phyloP scores from a whole-genome alignment of 1,284 basidiomycete genomes.

The Acaromyces ingoldii region DNA sequence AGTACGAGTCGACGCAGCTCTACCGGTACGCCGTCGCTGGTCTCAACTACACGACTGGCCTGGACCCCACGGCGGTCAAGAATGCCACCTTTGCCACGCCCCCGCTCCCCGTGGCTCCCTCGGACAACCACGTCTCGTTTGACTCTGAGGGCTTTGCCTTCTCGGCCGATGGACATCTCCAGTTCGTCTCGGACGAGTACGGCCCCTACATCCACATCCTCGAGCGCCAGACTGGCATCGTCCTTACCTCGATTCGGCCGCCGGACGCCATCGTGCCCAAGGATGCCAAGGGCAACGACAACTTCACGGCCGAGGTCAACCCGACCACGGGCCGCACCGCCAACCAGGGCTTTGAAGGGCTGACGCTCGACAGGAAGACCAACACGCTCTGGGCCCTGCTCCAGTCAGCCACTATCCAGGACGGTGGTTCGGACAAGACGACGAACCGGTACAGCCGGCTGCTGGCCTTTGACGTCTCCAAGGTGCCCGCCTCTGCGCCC shows the following conservation, averaged over 20 bases:
- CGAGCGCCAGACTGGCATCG: slow-evolving; percentile 54
- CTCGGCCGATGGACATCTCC: slow-evolving; percentile 57
- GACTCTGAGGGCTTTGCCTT: slow-evolving; percentile 64
- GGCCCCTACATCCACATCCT: slow-evolving; percentile 65
- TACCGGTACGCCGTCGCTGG: slow-evolving; percentile 55
- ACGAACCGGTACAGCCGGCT: slow-evolving; percentile 58
- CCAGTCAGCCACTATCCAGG: slow-evolving; percentile 64
- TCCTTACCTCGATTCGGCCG: slow-evolving; percentile 62
- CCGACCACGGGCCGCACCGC: slow-evolving; percentile 54
- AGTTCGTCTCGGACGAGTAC: slow-evolving; percentile 65
- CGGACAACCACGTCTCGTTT: slow-evolving; percentile 57
- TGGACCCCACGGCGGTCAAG: slow-evolving; percentile 60
- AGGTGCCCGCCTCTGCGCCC: slow-evolving; percentile 18
- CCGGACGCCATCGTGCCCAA: slow-evolving; percentile 59
- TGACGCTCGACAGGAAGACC: slow-evolving; percentile 59
- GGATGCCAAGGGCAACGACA: slow-evolving; percentile 56
- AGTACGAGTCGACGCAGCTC: slow-evolving; percentile 59
- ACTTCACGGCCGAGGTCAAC: slow-evolving; percentile 59
- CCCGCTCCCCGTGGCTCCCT: slow-evolving; percentile 33
- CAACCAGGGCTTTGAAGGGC: slow-evolving; percentile 63
- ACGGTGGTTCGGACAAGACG: slow-evolving; percentile 44
- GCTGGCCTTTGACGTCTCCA: slow-evolving; percentile 58
- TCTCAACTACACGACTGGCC: slow-evolving; percentile 59
- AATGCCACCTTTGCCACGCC: slow-evolving; percentile 44
- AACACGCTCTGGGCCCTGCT: slow-evolving; percentile 61